Conservation (phyloP, 2,329 filamentous ascomycete genomes). For the Apiospora aurea region DNA sequence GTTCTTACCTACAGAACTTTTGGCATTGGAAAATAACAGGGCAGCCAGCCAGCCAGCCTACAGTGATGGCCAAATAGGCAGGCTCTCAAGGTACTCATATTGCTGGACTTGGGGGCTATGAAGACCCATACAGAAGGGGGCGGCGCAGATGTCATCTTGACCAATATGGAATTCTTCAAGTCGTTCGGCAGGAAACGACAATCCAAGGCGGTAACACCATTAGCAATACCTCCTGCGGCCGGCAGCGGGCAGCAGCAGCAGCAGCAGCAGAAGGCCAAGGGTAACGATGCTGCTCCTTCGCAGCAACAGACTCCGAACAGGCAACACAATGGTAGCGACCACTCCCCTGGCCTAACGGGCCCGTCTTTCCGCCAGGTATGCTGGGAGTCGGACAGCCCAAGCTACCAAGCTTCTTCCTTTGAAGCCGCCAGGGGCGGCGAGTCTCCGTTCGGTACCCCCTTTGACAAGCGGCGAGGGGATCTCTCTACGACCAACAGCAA, state of each 20-base stretch:
- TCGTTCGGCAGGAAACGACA: slow-evolving; percentile 7
- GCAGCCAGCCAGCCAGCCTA: not conserved
- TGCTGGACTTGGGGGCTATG: not conserved
- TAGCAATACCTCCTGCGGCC: not conserved
- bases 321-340: not conserved
- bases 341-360: not conserved
- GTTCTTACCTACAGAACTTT: not conserved
- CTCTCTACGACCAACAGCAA: not conserved
- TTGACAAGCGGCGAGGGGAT: not conserved
- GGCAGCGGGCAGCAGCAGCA: not conserved
- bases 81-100: not conserved
- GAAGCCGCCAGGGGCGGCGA: not conserved
- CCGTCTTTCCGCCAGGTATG: not conserved
- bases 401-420: not conserved
- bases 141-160: not conserved
- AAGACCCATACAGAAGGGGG: not conserved
- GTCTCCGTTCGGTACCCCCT: not conserved
- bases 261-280: not conserved
- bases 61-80: not conserved
- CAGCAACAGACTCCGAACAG: not conserved
- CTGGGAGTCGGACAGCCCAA: not conserved
- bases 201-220: slow-evolving; percentile 7
- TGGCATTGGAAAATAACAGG: not conserved
- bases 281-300: not conserved
- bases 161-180: slow-evolving; percentile 17